These are phyloP conservation scores for Malassezia slooffiae DNA, from an alignment of 1,284 basidiomycete species.

Conservation along the genomic window DNA sequence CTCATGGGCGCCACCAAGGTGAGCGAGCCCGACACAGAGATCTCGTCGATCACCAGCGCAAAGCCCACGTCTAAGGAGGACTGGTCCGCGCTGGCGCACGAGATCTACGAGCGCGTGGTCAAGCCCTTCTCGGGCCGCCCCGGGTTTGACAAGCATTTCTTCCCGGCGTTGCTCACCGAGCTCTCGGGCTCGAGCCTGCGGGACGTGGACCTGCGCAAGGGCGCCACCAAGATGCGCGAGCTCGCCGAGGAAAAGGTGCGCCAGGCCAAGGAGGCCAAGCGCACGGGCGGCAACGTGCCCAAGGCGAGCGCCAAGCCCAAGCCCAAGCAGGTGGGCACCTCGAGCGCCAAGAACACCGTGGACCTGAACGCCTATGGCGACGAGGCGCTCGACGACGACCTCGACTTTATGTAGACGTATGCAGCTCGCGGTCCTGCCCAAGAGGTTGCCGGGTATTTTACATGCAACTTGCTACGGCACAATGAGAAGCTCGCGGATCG, in stretches of 20 bases:
- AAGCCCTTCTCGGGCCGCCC: constrained; percentile 28
- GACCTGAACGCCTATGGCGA: constrained; percentile 39
- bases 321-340: constrained; percentile 37
- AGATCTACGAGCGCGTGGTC: constrained; percentile 27
- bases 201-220: constrained; percentile 39
- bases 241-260: constrained; percentile 39
- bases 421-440: too few species aligned
- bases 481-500: too few species aligned
- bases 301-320: constrained; percentile 13
- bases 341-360: constrained; percentile 38
- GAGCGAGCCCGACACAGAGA: constrained; percentile 3
- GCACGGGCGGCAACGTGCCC: constrained; percentile 21
- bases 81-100: constrained; percentile 30
- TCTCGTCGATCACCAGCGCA: constrained; percentile 12
- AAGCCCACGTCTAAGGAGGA: constrained; percentile 38
- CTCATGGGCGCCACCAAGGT: constrained; percentile 34
- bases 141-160: constrained; percentile 42
- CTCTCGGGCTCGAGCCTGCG: constrained; percentile 22
- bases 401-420: constrained; percentile 40
- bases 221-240: constrained; percentile 29
- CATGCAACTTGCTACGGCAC: too few species aligned
- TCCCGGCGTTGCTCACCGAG: constrained; percentile 22
- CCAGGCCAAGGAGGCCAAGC: constrained; percentile 39
- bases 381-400: constrained; percentile 43
- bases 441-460: not conserved